Percentiles rank a stretch among this genome's conserved stretches.
Evolutionary conservation across 768 basidiomycete species (phyloP).

Genomic region (Rhizopogon vulgaris): DNA sequence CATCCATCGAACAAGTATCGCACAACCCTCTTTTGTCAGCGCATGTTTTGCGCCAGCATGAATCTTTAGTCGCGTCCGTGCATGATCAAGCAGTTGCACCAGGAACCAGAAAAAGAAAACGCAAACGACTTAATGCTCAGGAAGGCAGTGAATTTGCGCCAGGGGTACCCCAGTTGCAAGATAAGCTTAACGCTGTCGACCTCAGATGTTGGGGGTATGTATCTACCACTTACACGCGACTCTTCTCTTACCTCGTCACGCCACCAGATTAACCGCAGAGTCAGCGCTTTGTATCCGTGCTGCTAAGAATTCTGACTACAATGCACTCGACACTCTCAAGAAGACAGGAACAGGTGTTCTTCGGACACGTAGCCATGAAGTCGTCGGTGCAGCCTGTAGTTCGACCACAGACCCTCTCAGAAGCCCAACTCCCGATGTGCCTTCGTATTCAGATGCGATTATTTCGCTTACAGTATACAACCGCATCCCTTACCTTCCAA

Average conservation of each 20-base stretch:
- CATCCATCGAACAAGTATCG: slow-evolving; percentile 41
- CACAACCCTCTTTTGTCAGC: slow-evolving; percentile 51
- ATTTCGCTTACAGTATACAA: slow-evolving; percentile 57
- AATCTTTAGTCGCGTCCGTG: slow-evolving; percentile 34
- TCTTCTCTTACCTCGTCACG: neutral
- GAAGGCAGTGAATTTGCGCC: slow-evolving; percentile 27
- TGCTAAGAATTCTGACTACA: slow-evolving; percentile 61
- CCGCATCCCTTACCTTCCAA: slow-evolving; percentile 55
- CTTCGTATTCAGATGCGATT: slow-evolving; percentile 33
- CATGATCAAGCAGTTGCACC: slow-evolving; percentile 29
- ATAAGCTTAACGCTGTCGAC: slow-evolving; percentile 42
- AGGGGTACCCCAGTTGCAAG: slow-evolving; percentile 44
- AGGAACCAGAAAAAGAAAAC: slow-evolving; percentile 23
- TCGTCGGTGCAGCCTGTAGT: neutral
- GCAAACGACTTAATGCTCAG: slow-evolving; percentile 25
- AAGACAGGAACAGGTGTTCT: slow-evolving; percentile 31
- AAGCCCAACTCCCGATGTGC: neutral
- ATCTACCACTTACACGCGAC: neutral
- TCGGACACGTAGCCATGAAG: neutral
- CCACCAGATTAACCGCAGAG: slow-evolving; percentile 46
- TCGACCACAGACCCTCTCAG: neutral
- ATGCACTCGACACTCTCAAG: slow-evolving; percentile 36
- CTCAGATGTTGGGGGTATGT: slow-evolving; percentile 62
- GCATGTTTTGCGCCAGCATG: slow-evolving; percentile 49
- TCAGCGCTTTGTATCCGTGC: slow-evolving; percentile 59